These are phyloP conservation scores for Aspergillus heteromorphus DNA, from an alignment of 495 filamentous ascomycete species.

Conservation along the genomic window DNA sequence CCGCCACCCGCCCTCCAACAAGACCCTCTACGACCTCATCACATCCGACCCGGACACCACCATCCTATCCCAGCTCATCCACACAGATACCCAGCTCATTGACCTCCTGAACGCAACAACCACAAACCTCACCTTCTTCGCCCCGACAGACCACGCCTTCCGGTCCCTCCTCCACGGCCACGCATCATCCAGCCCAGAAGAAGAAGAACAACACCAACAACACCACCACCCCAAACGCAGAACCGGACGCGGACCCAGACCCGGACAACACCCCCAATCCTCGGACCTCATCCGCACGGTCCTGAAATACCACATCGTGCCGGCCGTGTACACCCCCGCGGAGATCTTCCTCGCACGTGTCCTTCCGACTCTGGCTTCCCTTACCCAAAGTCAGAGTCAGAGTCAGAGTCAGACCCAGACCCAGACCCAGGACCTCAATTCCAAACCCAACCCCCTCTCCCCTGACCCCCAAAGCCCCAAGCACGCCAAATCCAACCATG, in stretches of 20 bases:
- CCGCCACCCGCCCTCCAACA: conserved; percentile 41
- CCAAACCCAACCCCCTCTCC: background rate
- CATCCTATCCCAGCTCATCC: conserved; percentile 67
- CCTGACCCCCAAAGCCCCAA: conserved; percentile 27
- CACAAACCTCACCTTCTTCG: conserved; percentile 73
- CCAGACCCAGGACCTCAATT: no score
- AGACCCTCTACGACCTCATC: conserved; percentile 76
- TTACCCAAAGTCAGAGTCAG: conserved; percentile 22
- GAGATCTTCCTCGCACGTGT: conserved; percentile 59
- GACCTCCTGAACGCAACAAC: conserved; percentile 62
- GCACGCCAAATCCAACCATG: conserved; percentile 35
- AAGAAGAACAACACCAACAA: background rate
- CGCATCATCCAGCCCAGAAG: background rate
- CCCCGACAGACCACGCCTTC: conserved; percentile 70
- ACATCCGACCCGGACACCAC: conserved; percentile 65
- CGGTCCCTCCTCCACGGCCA: conserved; percentile 50
- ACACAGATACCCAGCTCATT: conserved; percentile 64
- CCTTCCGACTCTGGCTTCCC: conserved; percentile 64
- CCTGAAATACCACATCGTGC: conserved; percentile 65
- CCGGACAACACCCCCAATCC: conserved; percentile 35
- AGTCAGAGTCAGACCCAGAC: conserved; percentile 22
- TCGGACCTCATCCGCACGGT: conserved; percentile 58
- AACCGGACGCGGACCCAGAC: background rate
- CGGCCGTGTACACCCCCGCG: conserved; percentile 54
- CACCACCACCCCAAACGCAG: background rate